A percentile compares a stretch with the other conserved stretches of the same genome.
phyloP scores from a whole-genome alignment of 345 rosid genomes.

The Citrus maxima region DNA sequence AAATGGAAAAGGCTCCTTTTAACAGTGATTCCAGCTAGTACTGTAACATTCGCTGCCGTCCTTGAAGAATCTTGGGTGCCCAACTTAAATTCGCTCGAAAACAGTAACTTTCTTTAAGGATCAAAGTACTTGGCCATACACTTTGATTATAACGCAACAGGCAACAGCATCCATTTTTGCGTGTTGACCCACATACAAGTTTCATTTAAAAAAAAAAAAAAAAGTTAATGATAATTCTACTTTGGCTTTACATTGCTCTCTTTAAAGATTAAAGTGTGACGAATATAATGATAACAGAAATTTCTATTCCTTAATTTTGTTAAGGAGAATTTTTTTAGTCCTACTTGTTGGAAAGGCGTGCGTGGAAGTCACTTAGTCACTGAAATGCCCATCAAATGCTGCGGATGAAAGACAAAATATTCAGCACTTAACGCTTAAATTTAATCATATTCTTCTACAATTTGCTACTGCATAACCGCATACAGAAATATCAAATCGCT shows the following conservation, averaged over 20 bases:
- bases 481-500: constrained; percentile 5
- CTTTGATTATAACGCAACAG: neutral
- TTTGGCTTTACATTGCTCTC: neutral
- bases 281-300: neutral
- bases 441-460: constrained; percentile 7
- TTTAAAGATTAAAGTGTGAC: neutral
- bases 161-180: neutral
- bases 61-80: constrained; percentile 3
- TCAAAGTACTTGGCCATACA: neutral
- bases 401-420: constrained; percentile 9
- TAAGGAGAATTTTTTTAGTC: neutral
- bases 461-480: constrained; percentile 3
- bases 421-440: neutral
- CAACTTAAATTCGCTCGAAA: neutral
- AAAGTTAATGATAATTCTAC: neutral
- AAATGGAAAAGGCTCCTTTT: neutral
- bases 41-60: constrained; percentile 4
- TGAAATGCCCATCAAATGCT: constrained; percentile 1
- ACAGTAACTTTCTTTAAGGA: neutral
- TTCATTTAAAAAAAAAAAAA: too few relatives aligned
- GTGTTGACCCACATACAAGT: too few relatives aligned
- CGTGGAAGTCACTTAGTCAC: constrained; percentile 18
- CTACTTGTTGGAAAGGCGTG: neutral
- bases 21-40: constrained; percentile 16
- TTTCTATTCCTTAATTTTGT: neutral